Base-by-base conservation (phyloP, 192 early-diverging fungal species). In the Funneliformis geosporum region DNA sequence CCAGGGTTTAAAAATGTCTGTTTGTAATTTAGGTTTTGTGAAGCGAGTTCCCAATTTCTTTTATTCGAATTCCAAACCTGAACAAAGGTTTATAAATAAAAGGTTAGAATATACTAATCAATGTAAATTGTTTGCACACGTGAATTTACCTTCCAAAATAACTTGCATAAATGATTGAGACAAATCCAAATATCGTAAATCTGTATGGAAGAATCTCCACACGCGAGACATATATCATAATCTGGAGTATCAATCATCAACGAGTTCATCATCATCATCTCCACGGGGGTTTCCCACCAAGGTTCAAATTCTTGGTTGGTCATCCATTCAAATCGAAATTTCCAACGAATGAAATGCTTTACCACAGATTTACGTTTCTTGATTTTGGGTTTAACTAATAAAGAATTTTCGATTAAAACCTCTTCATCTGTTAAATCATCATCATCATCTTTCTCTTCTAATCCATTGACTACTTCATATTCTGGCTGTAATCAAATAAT, bases 261-360 rank as follows among this genome's bases (percentile, higher is more conserved):
- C 1, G 2, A 18, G 10, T 27, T 14, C 16, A 5, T 18, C 6
- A 14, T 42, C 25, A 27, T 8, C 18, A 8, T 68, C 38, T 68
- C 33, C 1, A 16, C 8, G 21, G 66, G 18, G 8, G 39, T 8
- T 68, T 68, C 66, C 66, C 66, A 68, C 66, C 66, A 68, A 39
- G 66, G 66, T 10, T 9, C 2, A 8, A 68, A 68, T 27, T 68
- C 66, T 68, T 68, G 66, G 40, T 42, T 39, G 18, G 25, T 9
- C 8, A 68, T 38, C 66, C 66, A 68, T 68, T 68, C 66, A 42
- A 68, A 68, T n/a, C 66, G 66, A n/a, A 68, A 68, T 68, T 68
- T 68, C 66, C 66, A 68, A 8, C 66, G 14, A 42, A 68, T 40
- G 38, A 67, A 67, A 18, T 10, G 8, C 7, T 27, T 14, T 10